Conservation (phyloP, 768 basidiomycete species). For the Xanthoconium stramineum region DNA sequence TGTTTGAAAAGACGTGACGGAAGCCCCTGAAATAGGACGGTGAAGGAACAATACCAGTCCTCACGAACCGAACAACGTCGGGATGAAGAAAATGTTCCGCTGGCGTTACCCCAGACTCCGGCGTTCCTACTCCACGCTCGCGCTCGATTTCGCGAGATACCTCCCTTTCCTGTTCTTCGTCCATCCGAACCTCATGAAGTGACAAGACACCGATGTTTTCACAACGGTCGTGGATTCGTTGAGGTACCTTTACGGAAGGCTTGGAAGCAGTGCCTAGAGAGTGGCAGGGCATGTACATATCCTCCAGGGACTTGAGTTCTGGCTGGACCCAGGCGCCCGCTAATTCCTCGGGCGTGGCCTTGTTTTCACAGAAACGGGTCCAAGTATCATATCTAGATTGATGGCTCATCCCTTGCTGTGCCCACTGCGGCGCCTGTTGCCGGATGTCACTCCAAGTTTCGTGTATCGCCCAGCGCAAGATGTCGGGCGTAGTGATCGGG, state of each 20-base stretch:
- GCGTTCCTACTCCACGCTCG: too few species aligned
- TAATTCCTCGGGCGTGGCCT: too few species aligned
- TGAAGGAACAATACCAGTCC: not conserved
- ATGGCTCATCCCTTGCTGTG: too few species aligned
- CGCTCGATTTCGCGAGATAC: not conserved
- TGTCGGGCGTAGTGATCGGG: not conserved
- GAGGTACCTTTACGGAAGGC: too few species aligned
- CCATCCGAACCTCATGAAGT: not conserved
- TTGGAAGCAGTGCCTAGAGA: too few species aligned
- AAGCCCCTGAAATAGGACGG: not conserved
- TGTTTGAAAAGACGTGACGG: not conserved
- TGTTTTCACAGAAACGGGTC: too few species aligned
- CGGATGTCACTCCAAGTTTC: not conserved
- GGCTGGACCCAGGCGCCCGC: too few species aligned
- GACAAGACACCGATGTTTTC: not conserved
- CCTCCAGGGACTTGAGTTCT: too few species aligned
- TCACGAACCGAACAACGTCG: not conserved
- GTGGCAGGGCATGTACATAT: too few species aligned
- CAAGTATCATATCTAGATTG: too few species aligned
- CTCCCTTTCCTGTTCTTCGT: not conserved
- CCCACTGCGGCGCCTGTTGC: too few species aligned
- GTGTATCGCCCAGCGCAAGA: not conserved
- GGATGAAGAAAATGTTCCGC: not conserved
- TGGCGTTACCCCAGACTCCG: too few species aligned
- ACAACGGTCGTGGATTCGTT: not conserved